Evolutionary conservation across 2,329 filamentous ascomycete genomes (phyloP), one percentile per base, ranked within the genome.

Genomic region (Talaromyces sp.): DNA sequence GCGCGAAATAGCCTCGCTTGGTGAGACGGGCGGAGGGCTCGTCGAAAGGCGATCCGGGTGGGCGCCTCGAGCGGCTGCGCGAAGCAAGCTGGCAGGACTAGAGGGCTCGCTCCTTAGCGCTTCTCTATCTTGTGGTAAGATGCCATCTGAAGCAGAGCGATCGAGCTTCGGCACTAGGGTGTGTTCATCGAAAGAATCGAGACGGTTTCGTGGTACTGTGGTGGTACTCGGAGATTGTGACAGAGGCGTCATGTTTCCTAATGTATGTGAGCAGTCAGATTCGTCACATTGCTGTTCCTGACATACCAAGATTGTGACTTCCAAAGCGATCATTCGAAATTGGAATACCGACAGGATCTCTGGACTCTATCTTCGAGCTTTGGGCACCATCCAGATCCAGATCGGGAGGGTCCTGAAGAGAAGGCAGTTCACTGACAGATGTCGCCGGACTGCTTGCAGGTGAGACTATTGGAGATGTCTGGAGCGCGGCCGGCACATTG

Each of bases 381-480:
- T 28, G 54, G 31, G 12, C 63, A 64, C 68, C 69, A 52, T 76
- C 74, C n/a, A 82, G 73, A 66, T 83, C 80, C 23, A 83, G 67
- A 64, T 75, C 81, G n/a, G 82, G 79, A 3, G 80, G 81, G 67
- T 83, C 81, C 61, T 80, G 79, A 23, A 83, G 72, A 42, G 76
- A 70, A 18, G 71, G 64, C 14, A 71, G 63, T 46, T 69, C 64
- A 62, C 75, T 73, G 56, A 70, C 71, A 23, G 70, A 68, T 3
- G 58, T 63, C 48, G 73, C 85, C 21, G 95, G 95, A 72, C 93
- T 97, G 60, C 86, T 85, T n/a, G 87, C 89, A 5, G 95, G 95
- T 25, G 93, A 97, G 58, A 96, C 90, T 59, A 98, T 82, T 37
- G 95, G 95, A 55, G 93, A 98, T 1, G 95, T 99, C 79, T 98